Base-by-base conservation (phyloP, 2,329 filamentous ascomycete genomes). In the Fusarium xyrophilum region DNA sequence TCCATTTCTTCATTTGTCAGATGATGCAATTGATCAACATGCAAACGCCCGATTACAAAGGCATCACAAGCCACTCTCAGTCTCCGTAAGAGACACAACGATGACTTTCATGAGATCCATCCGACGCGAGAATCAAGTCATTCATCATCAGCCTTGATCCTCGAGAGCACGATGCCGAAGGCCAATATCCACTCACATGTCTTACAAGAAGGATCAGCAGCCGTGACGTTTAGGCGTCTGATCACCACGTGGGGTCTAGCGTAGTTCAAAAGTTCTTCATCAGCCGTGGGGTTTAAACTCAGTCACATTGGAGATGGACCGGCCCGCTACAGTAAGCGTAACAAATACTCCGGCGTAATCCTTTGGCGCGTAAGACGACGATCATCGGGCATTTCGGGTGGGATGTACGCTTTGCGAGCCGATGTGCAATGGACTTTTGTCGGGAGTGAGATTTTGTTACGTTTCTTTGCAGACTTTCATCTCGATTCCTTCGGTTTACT, bases 61-160 rank as follows among this genome's bases (percentile, higher is more conserved):
- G 0, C 13, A 36, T 15, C 5, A 14, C 13, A 11, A 21, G 2
- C 4, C 17, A 7, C 0, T 14, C 4, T 12, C 17, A 7, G 0
- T 14, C 4, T 12, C 17, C 6, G 17, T 19, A 25, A 12, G 3
- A 35, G 2, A 1, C 13, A 10, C 7, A 1, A 15, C 5, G 32
- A 6, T 7, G 12, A n/a, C 3, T 27, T 3, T 5, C 1, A 2
- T 4, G 9, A 10, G 11, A 3, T 48, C 9, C 17, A n/a, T 50
- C 9, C 0, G 0, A 4, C 6, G 13, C 17, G 1, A 8, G 11
- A 6, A 36, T 15, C 9, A 3, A n/a, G 9, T 7, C 17, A 15
- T 12, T 36, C 13, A 36, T 5, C 3, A 0, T 15, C 30, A 35
- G 17, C 32, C 9, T 27, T 50, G 17, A 15, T 15, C 23, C 5